phyloP scores from a whole-genome alignment of 352 stramenopile genomes.

The Pythium myriotylum region DNA sequence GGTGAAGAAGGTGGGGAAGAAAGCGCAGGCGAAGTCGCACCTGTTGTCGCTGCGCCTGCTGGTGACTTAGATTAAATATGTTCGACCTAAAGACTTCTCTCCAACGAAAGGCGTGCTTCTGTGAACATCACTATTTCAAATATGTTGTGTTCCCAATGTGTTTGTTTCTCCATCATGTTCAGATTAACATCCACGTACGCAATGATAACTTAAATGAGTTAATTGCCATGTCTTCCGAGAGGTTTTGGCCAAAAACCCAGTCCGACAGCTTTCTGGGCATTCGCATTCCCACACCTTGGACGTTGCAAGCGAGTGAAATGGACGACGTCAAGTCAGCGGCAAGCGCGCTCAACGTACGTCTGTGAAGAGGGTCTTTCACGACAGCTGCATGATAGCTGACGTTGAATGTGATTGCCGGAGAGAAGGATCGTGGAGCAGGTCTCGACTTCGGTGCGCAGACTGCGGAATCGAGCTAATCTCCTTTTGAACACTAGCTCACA shows the following conservation, averaged over 20 bases:
- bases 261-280: too few relatives aligned
- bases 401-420: too few relatives aligned
- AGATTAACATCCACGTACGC: not conserved
- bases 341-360: constrained; percentile 44
- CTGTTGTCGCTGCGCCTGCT: constrained; percentile 42
- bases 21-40: constrained; percentile 27
- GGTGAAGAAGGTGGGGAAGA: constrained; percentile 52
- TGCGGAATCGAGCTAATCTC: not conserved
- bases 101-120: too few relatives aligned
- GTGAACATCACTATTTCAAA: too few relatives aligned
- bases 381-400: too few relatives aligned
- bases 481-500: not conserved
- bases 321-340: constrained; percentile 50
- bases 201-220: too few relatives aligned
- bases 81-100: not conserved
- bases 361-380: not conserved
- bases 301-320: constrained; percentile 33
- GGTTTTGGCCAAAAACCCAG: too few relatives aligned
- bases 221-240: too few relatives aligned
- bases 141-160: too few relatives aligned
- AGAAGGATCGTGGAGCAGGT: constrained; percentile 62
- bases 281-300: too few relatives aligned
- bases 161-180: not conserved
- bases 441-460: constrained; percentile 67
- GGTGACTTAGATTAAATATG: constrained; percentile 85